Conservation (phyloP, 345 rosid genomes). For the Sisymbrium altissimum region DNA sequence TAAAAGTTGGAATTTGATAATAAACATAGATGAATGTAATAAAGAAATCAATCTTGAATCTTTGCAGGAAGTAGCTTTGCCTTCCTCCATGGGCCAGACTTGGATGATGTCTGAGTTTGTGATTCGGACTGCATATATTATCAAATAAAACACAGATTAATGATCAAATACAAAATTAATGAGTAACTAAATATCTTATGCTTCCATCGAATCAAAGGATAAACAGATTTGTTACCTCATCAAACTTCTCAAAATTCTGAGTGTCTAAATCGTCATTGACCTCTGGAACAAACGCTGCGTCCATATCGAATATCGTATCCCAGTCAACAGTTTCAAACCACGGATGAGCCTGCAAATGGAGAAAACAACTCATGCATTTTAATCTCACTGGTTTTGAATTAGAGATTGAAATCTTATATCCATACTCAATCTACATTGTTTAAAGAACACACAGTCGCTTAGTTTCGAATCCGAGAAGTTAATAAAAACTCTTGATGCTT, state of each 20-base stretch:
- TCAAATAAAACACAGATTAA: conserved; percentile 14
- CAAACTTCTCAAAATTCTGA: conserved; percentile 95
- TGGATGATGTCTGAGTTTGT: conserved; percentile 44
- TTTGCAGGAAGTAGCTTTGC: conserved; percentile 31
- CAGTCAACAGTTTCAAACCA: conserved; percentile 76
- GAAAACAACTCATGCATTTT: not conserved
- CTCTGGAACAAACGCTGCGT: conserved; percentile 93
- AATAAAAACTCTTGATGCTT: not conserved
- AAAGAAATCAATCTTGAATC: not conserved
- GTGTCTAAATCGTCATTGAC: conserved; percentile 94
- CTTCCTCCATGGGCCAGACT: conserved; percentile 88
- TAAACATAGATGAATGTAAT: not conserved
- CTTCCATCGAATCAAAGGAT: not conserved
- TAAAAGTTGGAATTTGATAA: not conserved
- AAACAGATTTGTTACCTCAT: conserved; percentile 53
- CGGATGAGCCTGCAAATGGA: conserved; percentile 67
- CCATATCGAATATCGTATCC: conserved; percentile 82
- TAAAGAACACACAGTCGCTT: too few relatives aligned
- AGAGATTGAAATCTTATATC: not conserved
- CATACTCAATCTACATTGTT: not conserved
- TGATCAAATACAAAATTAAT: not conserved
- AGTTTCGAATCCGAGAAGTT: not conserved
- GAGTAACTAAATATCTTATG: not conserved
- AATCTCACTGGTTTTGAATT: not conserved
- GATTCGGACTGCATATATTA: conserved; percentile 41